Base-by-base conservation (phyloP, 192 early-diverging fungal species). In the Spizellomyces sp. region DNA sequence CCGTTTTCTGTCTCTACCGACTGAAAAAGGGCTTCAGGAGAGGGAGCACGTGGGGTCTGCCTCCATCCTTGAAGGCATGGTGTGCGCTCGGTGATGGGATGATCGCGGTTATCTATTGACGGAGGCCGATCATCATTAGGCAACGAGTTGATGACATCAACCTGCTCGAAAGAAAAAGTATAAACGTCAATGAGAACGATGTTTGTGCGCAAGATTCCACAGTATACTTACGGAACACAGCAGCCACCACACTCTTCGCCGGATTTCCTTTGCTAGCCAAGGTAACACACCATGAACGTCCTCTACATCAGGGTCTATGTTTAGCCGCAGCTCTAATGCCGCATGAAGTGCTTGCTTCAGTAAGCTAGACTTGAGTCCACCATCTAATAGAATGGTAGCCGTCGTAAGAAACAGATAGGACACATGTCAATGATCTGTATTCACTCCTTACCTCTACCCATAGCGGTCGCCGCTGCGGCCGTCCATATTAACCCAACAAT, bases 231-330 rank as follows among this genome's bases (percentile, higher is more conserved):
- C 72, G 54, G 55, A 64, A 47, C 64, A 66, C 21, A 65, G 48
- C 15, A 48, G 41, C 72, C 72, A 74, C 72, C 72, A 74, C 8
- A 65, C 63, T 5, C 72, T 17, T 9, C 72, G 50, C 10, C 72
- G 63, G 14, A 57, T 48, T 47, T 74, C 72, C 48, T 67, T 66
- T 8, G 22, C 15, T n/a, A 66, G 43, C 72, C 72, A 74, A 5
- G 72, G 46, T 10, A 74, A 36, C 42, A 47, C 45, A 14, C 72
- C 72, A 60, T 74, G 72, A 21, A 74, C 72, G 36, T 74, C 72
- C 47, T 74, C 72, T 10, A 74, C 64, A 60, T 74, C 72, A 27
- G 72, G 72, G 48, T 74, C 72, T 17, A 74, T 48, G 45, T 67
- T 74, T 41, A 74, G n/a, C 19, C 56, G 58, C 4, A 74, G 14